phyloP scores from a whole-genome alignment of 2,329 filamentous ascomycete species.

The Penicillium sp. region DNA sequence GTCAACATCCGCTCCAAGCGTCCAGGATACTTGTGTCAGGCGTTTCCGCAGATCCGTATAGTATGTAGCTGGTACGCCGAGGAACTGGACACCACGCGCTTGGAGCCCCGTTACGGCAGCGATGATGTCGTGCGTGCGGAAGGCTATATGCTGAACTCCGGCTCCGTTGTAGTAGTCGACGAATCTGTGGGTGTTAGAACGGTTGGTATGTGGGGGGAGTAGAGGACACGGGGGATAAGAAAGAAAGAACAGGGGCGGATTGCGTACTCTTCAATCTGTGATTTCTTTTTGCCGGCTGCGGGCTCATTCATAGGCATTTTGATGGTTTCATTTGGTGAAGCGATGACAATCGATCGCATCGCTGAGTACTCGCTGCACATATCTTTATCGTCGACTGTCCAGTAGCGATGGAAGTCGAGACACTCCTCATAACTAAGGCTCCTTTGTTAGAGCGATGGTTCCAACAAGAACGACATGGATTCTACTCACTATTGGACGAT shows the following conservation, averaged over 20 bases:
- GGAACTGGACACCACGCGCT: slow-evolving; percentile 81
- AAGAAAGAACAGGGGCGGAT: not conserved
- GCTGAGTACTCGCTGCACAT: slow-evolving; percentile 89
- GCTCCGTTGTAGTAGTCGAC: slow-evolving; percentile 82
- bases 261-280: slow-evolving; percentile 80
- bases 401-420: slow-evolving; percentile 90
- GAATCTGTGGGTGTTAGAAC: slow-evolving; percentile 24
- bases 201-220: not conserved
- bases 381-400: slow-evolving; percentile 85
- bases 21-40: slow-evolving; percentile 56
- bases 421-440: slow-evolving; percentile 69
- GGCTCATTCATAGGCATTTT: slow-evolving; percentile 99
- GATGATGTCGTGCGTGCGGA: slow-evolving; percentile 76
- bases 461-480: slow-evolving; percentile 20
- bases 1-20: slow-evolving; percentile 72
- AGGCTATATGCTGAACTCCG: slow-evolving; percentile 86
- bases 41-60: slow-evolving; percentile 70
- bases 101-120: slow-evolving; percentile 67
- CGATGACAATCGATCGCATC: slow-evolving; percentile 82
- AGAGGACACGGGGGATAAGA: not conserved
- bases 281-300: slow-evolving; percentile 76
- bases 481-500: slow-evolving; percentile 52
- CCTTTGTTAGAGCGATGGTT: not conserved
- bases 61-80: slow-evolving; percentile 76
- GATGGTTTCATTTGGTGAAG: slow-evolving; percentile 73